phyloP scores from a whole-genome alignment of 495 filamentous ascomycete species.

The Aspergillus cavernicola region DNA sequence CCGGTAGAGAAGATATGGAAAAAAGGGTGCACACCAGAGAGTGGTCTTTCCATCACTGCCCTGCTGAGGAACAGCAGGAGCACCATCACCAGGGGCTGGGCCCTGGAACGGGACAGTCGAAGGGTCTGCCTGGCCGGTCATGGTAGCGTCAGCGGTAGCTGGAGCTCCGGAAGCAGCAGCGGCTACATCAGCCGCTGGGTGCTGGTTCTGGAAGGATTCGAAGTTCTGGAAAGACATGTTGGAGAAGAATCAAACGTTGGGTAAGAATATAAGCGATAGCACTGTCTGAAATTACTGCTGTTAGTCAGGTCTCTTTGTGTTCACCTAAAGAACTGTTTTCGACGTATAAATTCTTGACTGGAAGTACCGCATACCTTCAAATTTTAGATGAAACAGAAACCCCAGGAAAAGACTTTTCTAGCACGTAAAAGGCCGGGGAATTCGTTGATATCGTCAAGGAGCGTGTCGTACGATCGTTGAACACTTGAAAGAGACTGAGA shows the following conservation, averaged over 20 bases:
- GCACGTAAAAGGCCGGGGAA: slow-evolving; percentile 35
- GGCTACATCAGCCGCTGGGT: slow-evolving; percentile 48
- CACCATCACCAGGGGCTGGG: slow-evolving; percentile 48
- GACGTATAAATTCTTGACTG: too few species aligned
- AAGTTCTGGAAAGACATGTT: slow-evolving; percentile 60
- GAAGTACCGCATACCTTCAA: slow-evolving; percentile 19
- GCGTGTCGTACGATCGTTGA: slow-evolving; percentile 36
- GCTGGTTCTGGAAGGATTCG: slow-evolving; percentile 53
- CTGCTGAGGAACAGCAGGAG: slow-evolving; percentile 51
- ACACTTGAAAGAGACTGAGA: slow-evolving; percentile 31
- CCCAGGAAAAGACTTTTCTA: slow-evolving; percentile 24
- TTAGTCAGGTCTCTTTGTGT: neutral
- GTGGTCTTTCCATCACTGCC: slow-evolving; percentile 72
- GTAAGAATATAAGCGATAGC: slow-evolving; percentile 19
- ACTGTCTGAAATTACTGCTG: slow-evolving; percentile 12
- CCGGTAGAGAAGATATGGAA: too few species aligned
- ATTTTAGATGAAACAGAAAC: slow-evolving; percentile 19
- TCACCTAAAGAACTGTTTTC: neutral
- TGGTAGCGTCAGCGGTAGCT: slow-evolving; percentile 48
- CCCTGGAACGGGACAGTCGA: slow-evolving; percentile 52
- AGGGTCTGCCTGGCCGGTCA: slow-evolving; percentile 53
- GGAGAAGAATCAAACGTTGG: slow-evolving; percentile 25
- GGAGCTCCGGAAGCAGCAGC: slow-evolving; percentile 52
- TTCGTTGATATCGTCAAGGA: slow-evolving; percentile 45
- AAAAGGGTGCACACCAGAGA: slow-evolving; percentile 75